Percentiles rank a stretch among this genome's conserved stretches.
Evolutionary conservation across 2,329 filamentous ascomycete species (phyloP).

Genomic region (Zasmidium angulare): DNA sequence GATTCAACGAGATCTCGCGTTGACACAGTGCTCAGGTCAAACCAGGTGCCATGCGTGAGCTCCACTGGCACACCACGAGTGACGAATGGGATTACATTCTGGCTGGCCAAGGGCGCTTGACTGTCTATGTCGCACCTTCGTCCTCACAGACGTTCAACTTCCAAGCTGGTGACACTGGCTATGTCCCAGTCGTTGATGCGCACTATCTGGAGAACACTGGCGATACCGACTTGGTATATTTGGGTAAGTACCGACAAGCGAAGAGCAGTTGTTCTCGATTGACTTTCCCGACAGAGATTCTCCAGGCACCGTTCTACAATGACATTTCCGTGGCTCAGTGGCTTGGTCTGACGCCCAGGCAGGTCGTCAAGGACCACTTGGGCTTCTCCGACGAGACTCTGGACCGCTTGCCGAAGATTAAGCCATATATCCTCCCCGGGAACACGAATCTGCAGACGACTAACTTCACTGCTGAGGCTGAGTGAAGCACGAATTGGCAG

Average conservation of each 20-base stretch:
- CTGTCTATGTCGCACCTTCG: constrained; percentile 54
- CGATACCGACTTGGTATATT: constrained; percentile 55
- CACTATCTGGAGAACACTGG: constrained; percentile 65
- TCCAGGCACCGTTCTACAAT: constrained; percentile 52
- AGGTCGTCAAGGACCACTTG: constrained; percentile 37
- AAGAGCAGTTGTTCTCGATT: neutral
- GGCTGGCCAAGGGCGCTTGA: constrained; percentile 50
- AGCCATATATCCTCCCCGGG: constrained; percentile 40
- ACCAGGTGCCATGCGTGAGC: constrained; percentile 62
- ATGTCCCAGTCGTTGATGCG: constrained; percentile 54
- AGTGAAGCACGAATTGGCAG: neutral
- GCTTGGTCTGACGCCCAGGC: constrained; percentile 50
- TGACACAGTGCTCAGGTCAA: too few species aligned
- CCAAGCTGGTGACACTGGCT: constrained; percentile 55
- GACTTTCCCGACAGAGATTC: constrained; percentile 45
- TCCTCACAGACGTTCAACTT: constrained; percentile 48
- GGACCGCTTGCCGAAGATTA: constrained; percentile 36
- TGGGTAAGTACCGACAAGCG: constrained; percentile 27
- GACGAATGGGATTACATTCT: constrained; percentile 55
- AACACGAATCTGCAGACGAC: constrained; percentile 36
- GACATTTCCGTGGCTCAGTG: constrained; percentile 59
- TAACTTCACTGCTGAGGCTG: constrained; percentile 35
- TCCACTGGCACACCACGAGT: constrained; percentile 62
- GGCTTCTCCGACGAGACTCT: constrained; percentile 30
- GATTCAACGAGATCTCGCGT: neutral